Base-by-base conservation (phyloP, 768 basidiomycete species). In the Pleurotus giganteus region DNA sequence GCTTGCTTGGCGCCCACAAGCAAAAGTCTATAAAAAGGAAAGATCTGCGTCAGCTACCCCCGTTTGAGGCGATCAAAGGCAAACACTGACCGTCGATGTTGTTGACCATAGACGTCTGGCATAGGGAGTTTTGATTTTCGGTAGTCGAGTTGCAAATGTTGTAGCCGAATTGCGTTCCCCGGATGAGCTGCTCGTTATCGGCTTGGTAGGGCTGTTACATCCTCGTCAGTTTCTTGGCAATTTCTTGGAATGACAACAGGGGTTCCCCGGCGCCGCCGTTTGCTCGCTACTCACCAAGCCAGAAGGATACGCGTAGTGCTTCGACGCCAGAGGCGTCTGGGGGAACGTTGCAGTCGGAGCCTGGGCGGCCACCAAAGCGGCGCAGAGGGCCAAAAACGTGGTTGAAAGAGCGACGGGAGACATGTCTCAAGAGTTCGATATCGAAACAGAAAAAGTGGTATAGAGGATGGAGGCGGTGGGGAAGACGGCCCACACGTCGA, bases 1-100 rank as follows among this genome's bases (percentile, higher is more conserved):
- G 52, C 21, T 47, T 37, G 23, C 65, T 73, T 9, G 88, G 84
- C 12, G 77, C 85, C 81, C 83, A 90, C 1, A 89, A 59, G 54
- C 88, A 90, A 65, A 87, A 89, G 61, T 91, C 88, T 69, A 26
- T 83, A n/a, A n/a, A n/a, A n/a, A n/a, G n/a, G n/a, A n/a, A n/a
- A n/a, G n/a, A n/a, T n/a, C n/a, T n/a, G n/a, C n/a, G n/a, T n/a
- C n/a, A n/a, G n/a, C n/a, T n/a, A n/a, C n/a, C n/a, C n/a, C n/a
- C n/a, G n/a, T n/a, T n/a, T n/a, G n/a, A n/a, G n/a, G n/a, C n/a
- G n/a, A n/a, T n/a, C n/a, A n/a, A n/a, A n/a, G n/a, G n/a, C n/a
- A n/a, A 2, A 2, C n/a, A 57, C 64, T 17, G 36, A 81, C 80
- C 83, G 51, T 81, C 79, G 15, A 83, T 67, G 57, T 68, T 66